Evolutionary conservation across 345 rosid species (phyloP).

Genomic region (Brassica rapa): DNA sequence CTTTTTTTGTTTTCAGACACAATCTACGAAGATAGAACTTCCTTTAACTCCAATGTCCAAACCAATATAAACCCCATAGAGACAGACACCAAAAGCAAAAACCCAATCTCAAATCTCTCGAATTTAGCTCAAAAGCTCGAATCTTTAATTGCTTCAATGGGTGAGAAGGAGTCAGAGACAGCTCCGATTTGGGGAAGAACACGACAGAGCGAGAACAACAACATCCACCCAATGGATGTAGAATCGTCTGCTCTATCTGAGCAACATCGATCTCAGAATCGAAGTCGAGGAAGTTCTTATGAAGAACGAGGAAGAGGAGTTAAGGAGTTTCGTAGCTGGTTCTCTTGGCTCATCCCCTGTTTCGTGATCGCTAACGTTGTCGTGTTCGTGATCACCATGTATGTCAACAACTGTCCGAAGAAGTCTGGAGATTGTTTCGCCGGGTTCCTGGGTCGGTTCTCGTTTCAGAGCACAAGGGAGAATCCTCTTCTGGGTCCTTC

Average conservation of each 20-base stretch:
- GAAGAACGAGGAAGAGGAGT: constrained; percentile 43
- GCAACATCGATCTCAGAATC: constrained; percentile 44
- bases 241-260: constrained; percentile 37
- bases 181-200: constrained; percentile 47
- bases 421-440: constrained; percentile 71
- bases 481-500: constrained; percentile 98
- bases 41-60: constrained; percentile 20
- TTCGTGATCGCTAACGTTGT: constrained; percentile 69
- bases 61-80: constrained; percentile 14
- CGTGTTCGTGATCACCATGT: constrained; percentile 84
- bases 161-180: constrained; percentile 31
- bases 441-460: constrained; percentile 76
- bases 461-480: constrained; percentile 85
- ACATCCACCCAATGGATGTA: constrained; percentile 50
- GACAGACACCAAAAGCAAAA: neutral
- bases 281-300: constrained; percentile 16
- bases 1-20: constrained; percentile 17
- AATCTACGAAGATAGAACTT: constrained; percentile 5
- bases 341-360: constrained; percentile 77
- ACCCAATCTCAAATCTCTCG: constrained; percentile 15
- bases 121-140: neutral
- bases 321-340: constrained; percentile 70
- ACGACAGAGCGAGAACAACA: constrained; percentile 35
- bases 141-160: constrained; percentile 22
- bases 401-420: constrained; percentile 79